Conservation (phyloP, 495 filamentous ascomycete species). For the Penicillium steckii region DNA sequence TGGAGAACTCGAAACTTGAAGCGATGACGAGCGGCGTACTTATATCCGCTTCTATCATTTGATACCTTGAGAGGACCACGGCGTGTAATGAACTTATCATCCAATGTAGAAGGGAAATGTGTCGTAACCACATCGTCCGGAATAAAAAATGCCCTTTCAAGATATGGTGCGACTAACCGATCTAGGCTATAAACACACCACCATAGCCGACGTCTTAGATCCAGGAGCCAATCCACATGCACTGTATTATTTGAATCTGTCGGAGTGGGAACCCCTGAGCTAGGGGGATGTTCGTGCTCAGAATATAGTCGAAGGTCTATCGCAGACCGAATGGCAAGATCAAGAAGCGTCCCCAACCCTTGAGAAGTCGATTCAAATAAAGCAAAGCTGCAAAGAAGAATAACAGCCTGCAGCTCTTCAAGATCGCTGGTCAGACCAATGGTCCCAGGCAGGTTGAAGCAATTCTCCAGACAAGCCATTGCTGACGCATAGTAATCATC, state of each 20-base stretch:
- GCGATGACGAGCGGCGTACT: not conserved
- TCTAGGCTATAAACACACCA: constrained; percentile 7
- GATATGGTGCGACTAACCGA: constrained; percentile 2
- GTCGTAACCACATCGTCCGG: constrained; percentile 3
- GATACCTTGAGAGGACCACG: not conserved
- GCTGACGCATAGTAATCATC: not conserved
- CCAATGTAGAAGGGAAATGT: not conserved
- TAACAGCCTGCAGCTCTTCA: not conserved
- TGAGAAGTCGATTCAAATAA: not conserved
- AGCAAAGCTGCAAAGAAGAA: not conserved
- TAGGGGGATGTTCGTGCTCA: not conserved
- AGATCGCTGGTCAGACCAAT: not conserved
- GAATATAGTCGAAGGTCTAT: constrained; percentile 3
- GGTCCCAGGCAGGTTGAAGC: not conserved
- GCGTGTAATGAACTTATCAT: not conserved
- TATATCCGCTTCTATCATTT: not conserved
- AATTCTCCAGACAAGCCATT: not conserved
- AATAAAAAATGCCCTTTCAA: constrained; percentile 1
- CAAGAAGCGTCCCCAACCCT: not conserved
- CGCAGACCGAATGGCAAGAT: not conserved
- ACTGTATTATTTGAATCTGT: not conserved
- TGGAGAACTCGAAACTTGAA: not conserved
- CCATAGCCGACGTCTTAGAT: constrained; percentile 3
- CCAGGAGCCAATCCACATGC: not conserved
- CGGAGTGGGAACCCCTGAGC: no score